Base-by-base conservation (phyloP, 345 rosid species). In the Salix caprea region DNA sequence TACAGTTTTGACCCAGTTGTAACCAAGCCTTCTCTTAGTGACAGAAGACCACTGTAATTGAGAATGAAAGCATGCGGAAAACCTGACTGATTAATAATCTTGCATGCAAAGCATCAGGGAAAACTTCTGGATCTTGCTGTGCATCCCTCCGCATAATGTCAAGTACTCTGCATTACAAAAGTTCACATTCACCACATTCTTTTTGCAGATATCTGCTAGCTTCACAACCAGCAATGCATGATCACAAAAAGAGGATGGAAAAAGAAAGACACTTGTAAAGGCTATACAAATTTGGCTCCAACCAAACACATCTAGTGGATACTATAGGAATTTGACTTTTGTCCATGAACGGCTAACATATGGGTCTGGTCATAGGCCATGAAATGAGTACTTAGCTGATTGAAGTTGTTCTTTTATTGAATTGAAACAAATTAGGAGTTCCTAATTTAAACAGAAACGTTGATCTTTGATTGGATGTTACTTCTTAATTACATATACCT, bases 71-170 rank as follows among this genome's bases (percentile, higher is more conserved):
- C 26, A 70, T 72, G 73, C 11, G 73, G 80, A 73, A 15, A 77
- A 96, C 99, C 97, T 96, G 89, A 81, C 85, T 81, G 74, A 92
- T 37, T 75, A 93, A 86, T 52, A 44, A 75, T 78, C 77, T 94
- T 58, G 99, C 97, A 65, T 64, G 85, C 84, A 85, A 74, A 32
- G 98, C 97, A 77, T 92, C 96, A 61, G 89, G 91, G 77, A 79
- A 93, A 68, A 50, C 79, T 37, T 77, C 86, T 62, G 98, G 94
- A 87, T 92, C 98, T 83, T 81, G 84, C 74, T 86, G 85, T 76
- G 99, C 97, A 87, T 96, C 99, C 80, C 52, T 87, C 76, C 74
- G 88, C 91, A 93, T 90, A 70, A 90, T 93, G 78, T 85, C 82
- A 77, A 87, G 91, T 44, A 96, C 99, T 82, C 99, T 96, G 91